These are phyloP conservation scores for Coemansia sp. DNA, from an alignment of 192 early-diverging fungal genomes.

Conservation along the genomic window DNA sequence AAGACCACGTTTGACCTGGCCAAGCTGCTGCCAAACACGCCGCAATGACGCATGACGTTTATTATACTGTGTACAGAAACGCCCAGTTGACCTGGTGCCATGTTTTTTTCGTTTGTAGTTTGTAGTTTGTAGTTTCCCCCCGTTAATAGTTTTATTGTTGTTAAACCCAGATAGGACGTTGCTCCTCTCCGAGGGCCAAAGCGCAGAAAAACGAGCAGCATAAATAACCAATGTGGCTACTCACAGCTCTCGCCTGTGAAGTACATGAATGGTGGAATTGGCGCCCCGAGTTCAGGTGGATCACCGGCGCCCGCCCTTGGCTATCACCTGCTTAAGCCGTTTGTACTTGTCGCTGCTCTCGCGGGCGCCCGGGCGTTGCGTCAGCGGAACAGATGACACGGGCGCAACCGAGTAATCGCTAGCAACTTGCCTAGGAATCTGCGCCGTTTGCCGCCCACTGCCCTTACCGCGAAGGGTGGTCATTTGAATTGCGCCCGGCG, in stretches of 20 bases:
- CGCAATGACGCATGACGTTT: constrained; percentile 8
- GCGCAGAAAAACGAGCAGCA: too few species aligned
- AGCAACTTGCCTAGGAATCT: constrained; percentile 38
- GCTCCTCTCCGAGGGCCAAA: too few species aligned
- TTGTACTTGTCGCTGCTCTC: constrained; percentile 22
- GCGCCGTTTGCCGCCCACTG: constrained; percentile 26
- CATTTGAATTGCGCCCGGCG: constrained; percentile 21
- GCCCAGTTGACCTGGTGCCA: not conserved
- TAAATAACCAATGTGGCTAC: too few species aligned
- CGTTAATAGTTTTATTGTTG: not conserved
- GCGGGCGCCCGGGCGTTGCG: constrained; percentile 19
- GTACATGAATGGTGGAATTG: not conserved
- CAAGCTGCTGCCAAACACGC: constrained; percentile 40
- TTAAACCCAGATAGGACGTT: too few species aligned
- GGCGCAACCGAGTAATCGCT: constrained; percentile 47
- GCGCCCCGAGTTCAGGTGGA: too few species aligned
- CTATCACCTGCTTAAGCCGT: constrained; percentile 34
- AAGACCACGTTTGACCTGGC: constrained; percentile 46
- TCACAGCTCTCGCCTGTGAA: too few species aligned
- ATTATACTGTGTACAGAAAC: too few species aligned
- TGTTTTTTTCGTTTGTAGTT: not conserved
- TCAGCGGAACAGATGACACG: constrained; percentile 21
- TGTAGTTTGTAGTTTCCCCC: not conserved
- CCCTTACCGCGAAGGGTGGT: constrained; percentile 22
- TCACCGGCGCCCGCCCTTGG: constrained; percentile 18